Conservation (phyloP, 2,329 filamentous ascomycete species). For the Seiridium unicorne region DNA sequence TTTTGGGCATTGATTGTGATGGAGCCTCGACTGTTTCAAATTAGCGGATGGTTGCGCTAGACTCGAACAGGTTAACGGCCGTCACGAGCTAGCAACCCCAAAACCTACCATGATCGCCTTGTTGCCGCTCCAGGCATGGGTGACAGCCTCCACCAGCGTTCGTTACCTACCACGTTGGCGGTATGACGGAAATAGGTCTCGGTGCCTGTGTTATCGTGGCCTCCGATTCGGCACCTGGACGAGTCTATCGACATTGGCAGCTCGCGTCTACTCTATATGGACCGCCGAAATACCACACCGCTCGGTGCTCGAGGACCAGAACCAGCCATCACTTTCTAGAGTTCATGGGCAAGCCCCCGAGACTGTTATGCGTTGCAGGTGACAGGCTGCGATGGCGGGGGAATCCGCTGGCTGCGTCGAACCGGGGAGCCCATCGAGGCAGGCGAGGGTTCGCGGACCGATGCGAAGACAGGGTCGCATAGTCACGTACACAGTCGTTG, state of each 20-base stretch:
- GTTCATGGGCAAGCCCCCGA: no score
- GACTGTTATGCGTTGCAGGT: no score
- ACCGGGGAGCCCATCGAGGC: neutral
- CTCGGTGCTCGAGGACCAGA: no score
- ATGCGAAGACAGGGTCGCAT: no score
- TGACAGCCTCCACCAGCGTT: neutral
- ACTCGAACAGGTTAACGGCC: slow-evolving; percentile 21
- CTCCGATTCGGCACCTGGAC: neutral
- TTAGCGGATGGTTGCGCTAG: slow-evolving; percentile 22
- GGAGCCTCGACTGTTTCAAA: slow-evolving; percentile 27
- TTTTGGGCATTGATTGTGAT: slow-evolving; percentile 26
- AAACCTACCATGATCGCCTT: slow-evolving; percentile 12
- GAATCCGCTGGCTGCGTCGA: neutral
- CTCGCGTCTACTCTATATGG: neutral
- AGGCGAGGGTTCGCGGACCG: no score
- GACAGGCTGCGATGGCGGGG: neutral
- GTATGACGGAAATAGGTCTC: neutral
- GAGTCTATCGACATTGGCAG: neutral
- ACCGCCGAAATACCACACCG: no score
- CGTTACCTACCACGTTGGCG: neutral
- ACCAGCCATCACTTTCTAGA: no score
- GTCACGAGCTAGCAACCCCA: slow-evolving; percentile 18
- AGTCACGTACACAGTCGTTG: neutral
- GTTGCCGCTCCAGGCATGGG: neutral
- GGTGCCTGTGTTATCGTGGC: neutral